phyloP scores from a whole-genome alignment of 768 basidiomycete species.

The Pleurotus platypus region DNA sequence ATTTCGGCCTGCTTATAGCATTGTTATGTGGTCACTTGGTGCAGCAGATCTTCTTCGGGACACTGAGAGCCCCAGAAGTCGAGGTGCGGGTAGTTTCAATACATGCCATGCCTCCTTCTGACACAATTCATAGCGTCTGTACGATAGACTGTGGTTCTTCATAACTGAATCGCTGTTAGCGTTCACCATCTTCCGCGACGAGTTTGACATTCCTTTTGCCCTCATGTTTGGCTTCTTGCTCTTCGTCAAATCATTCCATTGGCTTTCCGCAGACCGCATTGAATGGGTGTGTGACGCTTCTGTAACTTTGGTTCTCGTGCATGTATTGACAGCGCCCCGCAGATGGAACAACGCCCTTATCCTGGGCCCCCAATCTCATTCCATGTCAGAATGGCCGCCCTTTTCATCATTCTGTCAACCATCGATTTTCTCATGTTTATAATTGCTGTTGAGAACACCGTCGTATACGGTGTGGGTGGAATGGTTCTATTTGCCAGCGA shows the following conservation, averaged over 20 bases:
- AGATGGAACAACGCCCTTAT: conserved; percentile 98
- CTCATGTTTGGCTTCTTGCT: conserved; percentile 93
- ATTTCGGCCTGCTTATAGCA: conserved; percentile 80
- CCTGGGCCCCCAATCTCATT: conserved; percentile 81
- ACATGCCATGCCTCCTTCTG: not conserved
- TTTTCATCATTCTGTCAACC: conserved; percentile 73
- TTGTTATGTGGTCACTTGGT: conserved; percentile 73
- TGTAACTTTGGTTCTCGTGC: not conserved
- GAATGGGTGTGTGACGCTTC: conserved; percentile 71
- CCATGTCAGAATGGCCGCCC: conserved; percentile 74
- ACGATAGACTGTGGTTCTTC: conserved; percentile 97
- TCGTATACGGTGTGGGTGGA: conserved; percentile 77
- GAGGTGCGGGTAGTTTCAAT: conserved; percentile 55
- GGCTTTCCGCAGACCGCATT: conserved; percentile 92
- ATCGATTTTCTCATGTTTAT: conserved; percentile 76
- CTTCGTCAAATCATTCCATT: conserved; percentile 97
- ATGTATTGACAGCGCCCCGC: conserved; percentile 11
- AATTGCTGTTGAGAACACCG: conserved; percentile 76
- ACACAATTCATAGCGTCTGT: conserved; percentile 63
- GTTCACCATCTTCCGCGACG: conserved; percentile 95
- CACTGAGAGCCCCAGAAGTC: conserved; percentile 81
- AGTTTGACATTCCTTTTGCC: conserved; percentile 89
- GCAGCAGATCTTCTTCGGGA: conserved; percentile 89
- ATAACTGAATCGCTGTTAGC: conserved; percentile 95
- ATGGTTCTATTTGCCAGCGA: conserved; percentile 97